A percentile compares a stretch with the other conserved stretches of the same genome.
phyloP scores from a whole-genome alignment of 768 basidiomycete genomes.

The Strobilomyces echinocephalus region DNA sequence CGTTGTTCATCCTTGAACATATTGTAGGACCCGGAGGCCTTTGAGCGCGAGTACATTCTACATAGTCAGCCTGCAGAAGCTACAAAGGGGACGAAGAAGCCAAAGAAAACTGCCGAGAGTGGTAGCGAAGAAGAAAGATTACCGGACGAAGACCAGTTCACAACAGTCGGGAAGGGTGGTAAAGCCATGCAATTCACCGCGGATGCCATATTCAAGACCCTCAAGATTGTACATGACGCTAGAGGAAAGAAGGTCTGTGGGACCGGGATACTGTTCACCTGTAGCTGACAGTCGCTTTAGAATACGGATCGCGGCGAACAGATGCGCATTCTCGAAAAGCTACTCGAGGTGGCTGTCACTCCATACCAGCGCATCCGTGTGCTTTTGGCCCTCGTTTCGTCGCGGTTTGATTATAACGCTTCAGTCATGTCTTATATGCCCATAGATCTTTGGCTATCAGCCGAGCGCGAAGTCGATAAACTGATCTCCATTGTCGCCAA shows the following conservation, averaged over 20 bases:
- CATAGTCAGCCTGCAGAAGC: slow-evolving; percentile 45
- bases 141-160: slow-evolving; percentile 62
- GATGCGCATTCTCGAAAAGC: slow-evolving; percentile 83
- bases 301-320: slow-evolving; percentile 96
- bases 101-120: slow-evolving; percentile 32
- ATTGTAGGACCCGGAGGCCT: slow-evolving; percentile 79
- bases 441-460: slow-evolving; percentile 82
- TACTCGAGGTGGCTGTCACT: slow-evolving; percentile 80
- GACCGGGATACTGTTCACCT: not conserved
- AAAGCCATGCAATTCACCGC: slow-evolving; percentile 76
- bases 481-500: slow-evolving; percentile 74
- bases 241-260: slow-evolving; percentile 88
- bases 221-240: slow-evolving; percentile 88
- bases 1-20: not conserved
- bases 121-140: slow-evolving; percentile 41
- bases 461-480: slow-evolving; percentile 84
- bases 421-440: slow-evolving; percentile 86
- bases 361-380: slow-evolving; percentile 93
- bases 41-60: slow-evolving; percentile 69
- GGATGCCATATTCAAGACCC: slow-evolving; percentile 86
- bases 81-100: slow-evolving; percentile 34
- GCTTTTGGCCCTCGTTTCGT: slow-evolving; percentile 87
- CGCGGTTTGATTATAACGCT: slow-evolving; percentile 95
- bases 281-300: slow-evolving; percentile 39
- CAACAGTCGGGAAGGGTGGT: slow-evolving; percentile 87